Evolutionary conservation across 495 filamentous ascomycete species (phyloP), one percentile per base, ranked within the genome.

Genomic region (Penicillium atrosanguineum): DNA sequence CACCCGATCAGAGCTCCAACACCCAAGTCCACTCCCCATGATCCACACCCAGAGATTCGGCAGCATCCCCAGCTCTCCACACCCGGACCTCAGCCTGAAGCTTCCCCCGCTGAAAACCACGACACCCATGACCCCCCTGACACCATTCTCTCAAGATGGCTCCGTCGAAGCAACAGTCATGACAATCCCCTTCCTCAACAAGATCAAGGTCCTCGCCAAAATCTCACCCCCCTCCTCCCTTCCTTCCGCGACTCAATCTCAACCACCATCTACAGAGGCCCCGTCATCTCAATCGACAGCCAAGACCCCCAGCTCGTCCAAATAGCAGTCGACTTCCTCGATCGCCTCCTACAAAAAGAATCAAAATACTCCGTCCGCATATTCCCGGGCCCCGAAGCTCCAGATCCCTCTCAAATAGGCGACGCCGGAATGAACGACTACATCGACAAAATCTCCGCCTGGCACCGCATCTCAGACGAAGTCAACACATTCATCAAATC

Each of bases 261-360:
- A 31, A 70, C 69, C 48, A 68, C 76, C 21, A 23, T 23, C 5
- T 5, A 23, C 23, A 80, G 92, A 38, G 91, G 95, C 0, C 80
- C 89, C 1, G 79, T 97, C 23, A 85, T 97, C 43, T 86, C 89
- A 0, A 68, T 98, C 20, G 94, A 98, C 64, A 90, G 91, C 14
- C 71, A 86, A 20, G 79, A 88, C 46, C 60, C 67, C 3, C 57
- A 65, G 1, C 60, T 86, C 12, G 72, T 88, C 11, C 73, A 75
- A 40, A 65, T 72, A 6, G 77, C 90, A 7, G 76, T 82, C 1
- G 66, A 74, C 18, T 84, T 85, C 55, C 80, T 96, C 4, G 79
- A 83, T 39, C 76, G 78, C 8, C 77, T 79, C 19, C 63, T 95
- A 21, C 68, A 63, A 20, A 80, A 75, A 42, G 79, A 80, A 55